Percentiles rank a stretch among this genome's conserved stretches.
Conservation (phyloP, 192 early-diverging fungal genomes). For the Linnemannia zychae region DNA sequence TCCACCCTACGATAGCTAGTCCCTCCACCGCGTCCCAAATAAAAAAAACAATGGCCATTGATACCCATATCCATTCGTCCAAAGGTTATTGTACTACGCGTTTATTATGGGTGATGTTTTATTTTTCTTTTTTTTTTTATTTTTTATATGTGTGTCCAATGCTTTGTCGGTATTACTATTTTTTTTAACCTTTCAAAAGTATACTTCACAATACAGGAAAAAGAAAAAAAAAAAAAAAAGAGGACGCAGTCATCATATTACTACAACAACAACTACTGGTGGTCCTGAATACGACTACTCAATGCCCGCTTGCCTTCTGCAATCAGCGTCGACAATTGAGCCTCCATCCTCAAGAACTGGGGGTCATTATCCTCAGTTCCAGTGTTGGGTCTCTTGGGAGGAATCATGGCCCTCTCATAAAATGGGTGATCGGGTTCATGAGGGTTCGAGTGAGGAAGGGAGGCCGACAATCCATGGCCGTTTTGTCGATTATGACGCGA, state of each 20-base stretch:
- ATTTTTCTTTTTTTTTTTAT: background rate
- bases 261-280: no score
- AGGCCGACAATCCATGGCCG: constrained; percentile 20
- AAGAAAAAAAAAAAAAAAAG: no score
- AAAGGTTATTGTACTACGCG: background rate
- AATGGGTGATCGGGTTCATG: constrained; percentile 12
- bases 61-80: no score
- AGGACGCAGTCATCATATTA: background rate
- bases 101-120: background rate
- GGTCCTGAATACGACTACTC: constrained; percentile 31
- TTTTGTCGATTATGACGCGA: background rate
- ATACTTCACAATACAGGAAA: no score
- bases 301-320: constrained; percentile 55
- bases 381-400: constrained; percentile 33
- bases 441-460: constrained; percentile 27
- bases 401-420: background rate
- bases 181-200: no score
- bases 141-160: background rate
- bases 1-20: no score
- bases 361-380: constrained; percentile 56
- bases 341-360: constrained; percentile 58
- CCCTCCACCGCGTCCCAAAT: no score
- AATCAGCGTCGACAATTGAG: constrained; percentile 41
- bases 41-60: no score
- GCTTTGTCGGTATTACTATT: no score